Conservation (phyloP, 2,329 filamentous ascomycete genomes). For the Clathrospora elynae region DNA sequence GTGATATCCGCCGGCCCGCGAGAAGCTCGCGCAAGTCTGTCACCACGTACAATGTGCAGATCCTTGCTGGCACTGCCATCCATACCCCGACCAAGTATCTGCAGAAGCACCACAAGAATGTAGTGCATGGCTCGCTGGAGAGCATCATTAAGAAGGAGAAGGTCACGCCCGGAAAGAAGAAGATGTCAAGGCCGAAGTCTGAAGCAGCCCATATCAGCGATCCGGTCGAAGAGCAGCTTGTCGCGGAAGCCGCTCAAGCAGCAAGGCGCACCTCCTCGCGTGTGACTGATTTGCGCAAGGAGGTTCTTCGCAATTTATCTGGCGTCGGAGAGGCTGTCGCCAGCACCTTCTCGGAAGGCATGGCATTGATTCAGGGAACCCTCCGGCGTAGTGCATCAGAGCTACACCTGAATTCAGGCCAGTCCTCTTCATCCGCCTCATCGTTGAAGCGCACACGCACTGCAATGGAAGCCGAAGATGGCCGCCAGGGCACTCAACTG, state of each 20-base stretch:
- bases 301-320: slow-evolving; percentile 39
- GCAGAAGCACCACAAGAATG: slow-evolving; percentile 46
- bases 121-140: slow-evolving; percentile 40
- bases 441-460: slow-evolving; percentile 34
- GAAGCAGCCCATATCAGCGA: slow-evolving; percentile 25
- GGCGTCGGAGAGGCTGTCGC: slow-evolving; percentile 37
- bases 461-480: slow-evolving; percentile 24
- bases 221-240: slow-evolving; percentile 40
- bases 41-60: slow-evolving; percentile 69
- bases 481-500: slow-evolving; percentile 16
- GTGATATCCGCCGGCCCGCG: slow-evolving; percentile 36
- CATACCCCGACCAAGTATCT: slow-evolving; percentile 59
- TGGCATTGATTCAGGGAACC: slow-evolving; percentile 38
- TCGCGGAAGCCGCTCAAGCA: slow-evolving; percentile 39
- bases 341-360: slow-evolving; percentile 46
- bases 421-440: slow-evolving; percentile 14
- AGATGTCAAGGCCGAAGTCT: slow-evolving; percentile 15
- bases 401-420: slow-evolving; percentile 26
- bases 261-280: slow-evolving; percentile 41
- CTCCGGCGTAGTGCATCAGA: slow-evolving; percentile 38
- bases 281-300: slow-evolving; percentile 41
- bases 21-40: slow-evolving; percentile 63
- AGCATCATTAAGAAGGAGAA: slow-evolving; percentile 15
- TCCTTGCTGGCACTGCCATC: slow-evolving; percentile 65
- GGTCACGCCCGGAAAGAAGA: slow-evolving; percentile 30